A percentile compares a stretch with the other conserved stretches of the same genome.
Evolutionary conservation across 345 rosid genomes (phyloP).

Genomic region (Rhodamnia rubescens): DNA sequence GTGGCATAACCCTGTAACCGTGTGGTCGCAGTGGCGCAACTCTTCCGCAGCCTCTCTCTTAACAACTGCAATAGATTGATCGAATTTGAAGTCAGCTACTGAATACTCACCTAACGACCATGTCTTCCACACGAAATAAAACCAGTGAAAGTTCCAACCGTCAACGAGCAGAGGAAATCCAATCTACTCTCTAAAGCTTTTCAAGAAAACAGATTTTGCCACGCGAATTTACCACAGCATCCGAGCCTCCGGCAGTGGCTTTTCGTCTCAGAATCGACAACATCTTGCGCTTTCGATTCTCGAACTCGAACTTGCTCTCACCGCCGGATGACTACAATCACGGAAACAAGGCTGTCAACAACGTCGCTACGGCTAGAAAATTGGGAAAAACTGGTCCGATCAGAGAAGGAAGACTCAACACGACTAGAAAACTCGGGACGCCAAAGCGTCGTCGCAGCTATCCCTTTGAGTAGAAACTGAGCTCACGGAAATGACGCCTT

Average conservation of each 20-base stretch:
- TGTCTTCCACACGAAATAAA: neutral
- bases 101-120: neutral
- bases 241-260: neutral
- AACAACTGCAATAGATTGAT: constrained; percentile 3
- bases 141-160: neutral
- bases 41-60: constrained; percentile 18
- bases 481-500: neutral
- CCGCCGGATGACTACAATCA: neutral
- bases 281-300: neutral
- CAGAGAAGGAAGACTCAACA: neutral
- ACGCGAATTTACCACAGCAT: neutral
- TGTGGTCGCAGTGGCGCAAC: constrained; percentile 29
- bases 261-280: neutral
- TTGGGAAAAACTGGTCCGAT: too few relatives aligned
- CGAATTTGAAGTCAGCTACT: neutral
- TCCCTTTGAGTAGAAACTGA: neutral
- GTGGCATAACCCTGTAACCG: constrained; percentile 40
- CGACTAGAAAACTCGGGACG: neutral
- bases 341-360: neutral
- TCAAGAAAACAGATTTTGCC: neutral
- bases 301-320: neutral
- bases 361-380: neutral
- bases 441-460: neutral
- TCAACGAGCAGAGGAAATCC: neutral
- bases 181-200: neutral